Conservation (phyloP, 176 grass and related monocot species). For the Aegilops sharonensis region DNA sequence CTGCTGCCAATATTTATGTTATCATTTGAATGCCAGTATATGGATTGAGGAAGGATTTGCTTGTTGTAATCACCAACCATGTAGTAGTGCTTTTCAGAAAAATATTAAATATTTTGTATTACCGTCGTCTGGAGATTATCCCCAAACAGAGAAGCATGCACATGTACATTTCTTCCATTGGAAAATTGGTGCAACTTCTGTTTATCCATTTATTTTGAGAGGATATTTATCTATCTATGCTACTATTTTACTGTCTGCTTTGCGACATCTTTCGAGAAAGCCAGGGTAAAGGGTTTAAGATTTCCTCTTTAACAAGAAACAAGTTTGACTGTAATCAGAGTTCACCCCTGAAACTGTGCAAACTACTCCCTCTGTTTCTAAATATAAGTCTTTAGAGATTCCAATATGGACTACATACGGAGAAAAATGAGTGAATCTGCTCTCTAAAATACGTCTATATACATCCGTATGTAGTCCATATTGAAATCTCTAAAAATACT, state of each 20-base stretch:
- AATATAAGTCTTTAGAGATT: no score
- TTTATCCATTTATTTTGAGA: background rate
- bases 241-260: background rate
- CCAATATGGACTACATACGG: no score
- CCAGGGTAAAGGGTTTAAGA: background rate
- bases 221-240: background rate
- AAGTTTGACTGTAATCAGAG: background rate
- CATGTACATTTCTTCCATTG: conserved; percentile 1
- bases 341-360: background rate
- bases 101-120: background rate
- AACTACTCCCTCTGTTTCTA: background rate
- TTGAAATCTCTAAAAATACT: no score
- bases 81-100: background rate
- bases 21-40: background rate
- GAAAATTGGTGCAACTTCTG: background rate
- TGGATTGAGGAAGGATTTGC: background rate
- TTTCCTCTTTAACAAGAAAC: background rate
- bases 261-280: background rate
- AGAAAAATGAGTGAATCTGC: no score
- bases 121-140: background rate
- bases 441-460: no score
- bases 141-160: background rate
- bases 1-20: background rate
- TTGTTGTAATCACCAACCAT: background rate
- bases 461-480: no score